Evolutionary conservation across 2,329 filamentous ascomycete species (phyloP).

Genomic region (Magnaporthiopsis poae): DNA sequence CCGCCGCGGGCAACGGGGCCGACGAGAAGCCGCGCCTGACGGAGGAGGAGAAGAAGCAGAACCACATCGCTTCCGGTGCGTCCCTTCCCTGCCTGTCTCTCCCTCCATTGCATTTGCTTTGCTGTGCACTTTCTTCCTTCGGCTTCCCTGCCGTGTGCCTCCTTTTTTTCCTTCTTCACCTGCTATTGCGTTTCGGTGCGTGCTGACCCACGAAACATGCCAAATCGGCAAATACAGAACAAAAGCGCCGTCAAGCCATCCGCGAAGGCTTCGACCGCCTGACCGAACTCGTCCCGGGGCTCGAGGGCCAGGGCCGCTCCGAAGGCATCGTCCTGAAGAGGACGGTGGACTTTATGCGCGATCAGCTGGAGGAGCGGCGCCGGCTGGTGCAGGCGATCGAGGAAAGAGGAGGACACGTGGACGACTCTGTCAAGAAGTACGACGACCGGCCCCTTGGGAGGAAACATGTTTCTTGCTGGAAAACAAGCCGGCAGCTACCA

Average conservation of each 20-base stretch:
- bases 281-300: slow-evolving; percentile 67
- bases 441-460: background rate
- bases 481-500: background rate
- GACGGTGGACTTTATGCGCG: slow-evolving; percentile 56
- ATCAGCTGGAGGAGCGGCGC: slow-evolving; percentile 49
- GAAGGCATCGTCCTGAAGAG: slow-evolving; percentile 73
- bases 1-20: slow-evolving; percentile 5
- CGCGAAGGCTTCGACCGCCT: slow-evolving; percentile 75
- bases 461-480: background rate
- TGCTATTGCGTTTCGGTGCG: background rate
- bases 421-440: slow-evolving; percentile 21
- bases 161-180: no score
- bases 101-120: background rate
- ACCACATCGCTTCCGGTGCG: slow-evolving; percentile 27
- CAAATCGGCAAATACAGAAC: slow-evolving; percentile 17
- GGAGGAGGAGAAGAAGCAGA: slow-evolving; percentile 29
- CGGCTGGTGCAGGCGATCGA: slow-evolving; percentile 50
- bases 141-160: no score
- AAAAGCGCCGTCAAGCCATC: slow-evolving; percentile 47
- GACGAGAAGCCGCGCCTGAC: slow-evolving; percentile 26
- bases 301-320: slow-evolving; percentile 73
- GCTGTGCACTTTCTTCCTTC: background rate
- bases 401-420: slow-evolving; percentile 43
- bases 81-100: background rate
- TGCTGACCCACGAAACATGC: background rate